Conservation (phyloP, 2,329 filamentous ascomycete species). For the Metarhizium guizhouense region DNA sequence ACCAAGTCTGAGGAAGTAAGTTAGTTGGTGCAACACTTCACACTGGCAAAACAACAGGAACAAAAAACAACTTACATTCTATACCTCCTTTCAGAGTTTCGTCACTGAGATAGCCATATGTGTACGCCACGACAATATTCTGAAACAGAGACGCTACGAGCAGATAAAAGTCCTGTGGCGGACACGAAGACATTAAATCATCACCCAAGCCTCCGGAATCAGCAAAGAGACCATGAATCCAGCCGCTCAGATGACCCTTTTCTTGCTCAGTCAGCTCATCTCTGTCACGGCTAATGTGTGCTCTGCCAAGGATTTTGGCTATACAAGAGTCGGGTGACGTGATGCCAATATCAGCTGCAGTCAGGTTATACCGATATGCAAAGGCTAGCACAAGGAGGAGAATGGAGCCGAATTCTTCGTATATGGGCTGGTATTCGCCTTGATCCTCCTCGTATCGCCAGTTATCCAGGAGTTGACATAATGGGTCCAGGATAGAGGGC, state of each 20-base stretch:
- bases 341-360: slow-evolving; percentile 54
- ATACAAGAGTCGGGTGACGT: slow-evolving; percentile 56
- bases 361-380: slow-evolving; percentile 65
- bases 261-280: slow-evolving; percentile 58
- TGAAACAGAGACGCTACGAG: slow-evolving; percentile 69
- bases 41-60: not conserved
- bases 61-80: slow-evolving; percentile 49
- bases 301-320: slow-evolving; percentile 52
- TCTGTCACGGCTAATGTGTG: slow-evolving; percentile 45
- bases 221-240: slow-evolving; percentile 69
- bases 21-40: not conserved
- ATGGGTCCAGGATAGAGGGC: slow-evolving; percentile 58
- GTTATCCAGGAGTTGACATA: slow-evolving; percentile 67
- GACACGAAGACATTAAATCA: slow-evolving; percentile 72
- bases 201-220: slow-evolving; percentile 68
- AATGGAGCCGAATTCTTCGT: slow-evolving; percentile 76
- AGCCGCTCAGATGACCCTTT: slow-evolving; percentile 57
- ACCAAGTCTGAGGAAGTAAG: slow-evolving; percentile 49
- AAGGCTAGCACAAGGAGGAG: slow-evolving; percentile 66
- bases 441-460: slow-evolving; percentile 81
- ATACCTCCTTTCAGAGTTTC: slow-evolving; percentile 66
- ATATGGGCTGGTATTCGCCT: slow-evolving; percentile 74
- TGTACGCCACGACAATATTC: slow-evolving; percentile 63
- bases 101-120: slow-evolving; percentile 54
- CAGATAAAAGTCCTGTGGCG: slow-evolving; percentile 74